These are phyloP conservation scores for Mallotus nudiflorus DNA, from an alignment of 345 rosid species.

Conservation along the genomic window DNA sequence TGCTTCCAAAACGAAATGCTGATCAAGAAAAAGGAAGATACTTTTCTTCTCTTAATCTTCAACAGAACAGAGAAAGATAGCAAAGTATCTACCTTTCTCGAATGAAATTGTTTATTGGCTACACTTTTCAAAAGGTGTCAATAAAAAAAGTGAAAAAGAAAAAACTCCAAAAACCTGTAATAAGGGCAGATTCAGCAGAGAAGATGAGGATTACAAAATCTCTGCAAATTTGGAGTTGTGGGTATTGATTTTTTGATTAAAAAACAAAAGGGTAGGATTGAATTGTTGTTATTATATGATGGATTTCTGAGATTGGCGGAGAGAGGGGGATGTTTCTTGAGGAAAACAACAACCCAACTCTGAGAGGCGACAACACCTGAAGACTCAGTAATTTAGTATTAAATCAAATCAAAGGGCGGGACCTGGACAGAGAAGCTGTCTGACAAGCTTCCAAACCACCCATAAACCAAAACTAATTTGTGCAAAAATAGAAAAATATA, in stretches of 20 bases:
- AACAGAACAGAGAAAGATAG: background rate
- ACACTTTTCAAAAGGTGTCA: background rate
- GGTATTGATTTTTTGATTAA: background rate
- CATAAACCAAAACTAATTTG: too few species aligned
- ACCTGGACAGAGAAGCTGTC: too few species aligned
- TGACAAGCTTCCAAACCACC: too few species aligned
- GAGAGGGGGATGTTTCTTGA: background rate
- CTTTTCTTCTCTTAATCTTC: conserved; percentile 19
- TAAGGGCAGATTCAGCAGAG: conserved; percentile 16
- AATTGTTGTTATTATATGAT: background rate
- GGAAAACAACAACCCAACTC: background rate
- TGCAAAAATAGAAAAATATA: too few species aligned
- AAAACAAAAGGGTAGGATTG: background rate
- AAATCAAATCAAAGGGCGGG: too few species aligned
- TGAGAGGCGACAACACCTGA: background rate
- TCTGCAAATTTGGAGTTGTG: background rate
- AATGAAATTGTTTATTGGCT: background rate
- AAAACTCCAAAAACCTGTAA: background rate
- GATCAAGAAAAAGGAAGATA: conserved; percentile 13
- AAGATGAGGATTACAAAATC: background rate
- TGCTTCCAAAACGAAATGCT: background rate
- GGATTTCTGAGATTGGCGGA: background rate
- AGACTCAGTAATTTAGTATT: background rate
- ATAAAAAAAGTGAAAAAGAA: background rate
- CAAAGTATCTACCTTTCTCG: background rate